phyloP scores from a whole-genome alignment of 208 protist species.

The Leishmania lainsoni region DNA sequence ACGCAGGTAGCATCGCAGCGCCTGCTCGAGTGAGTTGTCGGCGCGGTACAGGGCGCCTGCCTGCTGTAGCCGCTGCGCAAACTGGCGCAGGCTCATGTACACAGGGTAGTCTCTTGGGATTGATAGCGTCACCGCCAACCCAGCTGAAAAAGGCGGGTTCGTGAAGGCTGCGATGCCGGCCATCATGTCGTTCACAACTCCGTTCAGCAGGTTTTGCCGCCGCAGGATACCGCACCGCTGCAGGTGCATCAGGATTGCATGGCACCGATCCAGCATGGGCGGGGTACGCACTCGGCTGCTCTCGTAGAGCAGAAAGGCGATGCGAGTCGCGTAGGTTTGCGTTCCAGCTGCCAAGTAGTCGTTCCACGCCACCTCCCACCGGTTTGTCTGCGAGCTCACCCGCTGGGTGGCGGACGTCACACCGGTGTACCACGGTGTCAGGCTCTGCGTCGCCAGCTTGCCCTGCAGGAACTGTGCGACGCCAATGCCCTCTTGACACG shows the following conservation, averaged over 20 bases:
- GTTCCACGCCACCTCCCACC: conserved; percentile 69
- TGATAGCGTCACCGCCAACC: conserved; percentile 34
- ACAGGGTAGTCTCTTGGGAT: conserved; percentile 55
- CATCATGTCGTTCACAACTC: conserved; percentile 65
- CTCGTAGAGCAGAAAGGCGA: conserved; percentile 70
- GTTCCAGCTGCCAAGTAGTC: conserved; percentile 59
- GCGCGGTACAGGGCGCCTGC: conserved; percentile 60
- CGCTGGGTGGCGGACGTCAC: conserved; percentile 39
- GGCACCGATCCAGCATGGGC: conserved; percentile 52
- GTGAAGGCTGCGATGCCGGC: conserved; percentile 53
- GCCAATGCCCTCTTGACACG: conserved; percentile 74
- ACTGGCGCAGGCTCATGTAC: conserved; percentile 53
- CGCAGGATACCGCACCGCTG: conserved; percentile 51
- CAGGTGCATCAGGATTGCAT: conserved; percentile 46
- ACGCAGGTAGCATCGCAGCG: conserved; percentile 75
- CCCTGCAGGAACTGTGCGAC: conserved; percentile 59
- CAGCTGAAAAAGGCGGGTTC: conserved; percentile 71
- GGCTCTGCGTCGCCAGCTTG: conserved; percentile 49
- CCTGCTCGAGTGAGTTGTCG: conserved; percentile 43
- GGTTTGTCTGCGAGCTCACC: conserved; percentile 48
- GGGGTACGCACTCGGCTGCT: conserved; percentile 62
- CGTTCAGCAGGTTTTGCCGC: conserved; percentile 40
- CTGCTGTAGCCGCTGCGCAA: conserved; percentile 43
- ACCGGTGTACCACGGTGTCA: conserved; percentile 56
- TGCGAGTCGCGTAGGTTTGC: conserved; percentile 53